phyloP scores from a whole-genome alignment of 1,284 basidiomycete genomes.

The Takashimella koratensis region DNA sequence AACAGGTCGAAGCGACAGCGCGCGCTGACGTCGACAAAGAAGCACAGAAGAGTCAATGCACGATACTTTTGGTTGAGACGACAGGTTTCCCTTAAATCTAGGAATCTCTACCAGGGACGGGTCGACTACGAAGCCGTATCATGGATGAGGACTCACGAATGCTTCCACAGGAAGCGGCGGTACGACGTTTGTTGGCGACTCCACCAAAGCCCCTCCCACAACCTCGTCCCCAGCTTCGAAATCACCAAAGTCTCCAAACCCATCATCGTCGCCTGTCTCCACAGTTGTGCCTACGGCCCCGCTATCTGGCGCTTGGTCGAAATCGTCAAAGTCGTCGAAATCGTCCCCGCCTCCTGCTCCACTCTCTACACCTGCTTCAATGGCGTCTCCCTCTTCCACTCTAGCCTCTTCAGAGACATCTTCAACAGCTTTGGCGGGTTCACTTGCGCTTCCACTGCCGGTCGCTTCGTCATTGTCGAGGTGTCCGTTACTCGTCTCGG shows the following conservation, averaged over 20 bases:
- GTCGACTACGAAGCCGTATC: no score
- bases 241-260: slow-evolving; percentile 67
- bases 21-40: slow-evolving; percentile 61
- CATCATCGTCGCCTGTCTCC: slow-evolving; percentile 35
- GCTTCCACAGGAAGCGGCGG: no score
- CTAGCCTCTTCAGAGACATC: neutral
- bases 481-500: neutral
- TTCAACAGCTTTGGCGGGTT: neutral
- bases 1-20: slow-evolving; percentile 62
- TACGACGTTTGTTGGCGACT: no score
- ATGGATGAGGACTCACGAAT: no score
- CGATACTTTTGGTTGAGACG: no score
- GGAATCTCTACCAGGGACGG: no score
- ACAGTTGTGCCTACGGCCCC: slow-evolving; percentile 14
- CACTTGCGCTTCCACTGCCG: neutral
- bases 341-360: no score
- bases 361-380: slow-evolving; percentile 2
- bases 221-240: slow-evolving; percentile 51
- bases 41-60: no score
- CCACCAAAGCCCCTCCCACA: slow-evolving; percentile 22
- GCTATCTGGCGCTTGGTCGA: slow-evolving; percentile 32
- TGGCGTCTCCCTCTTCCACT: neutral
- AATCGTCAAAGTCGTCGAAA: slow-evolving; percentile 65
- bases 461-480: neutral
- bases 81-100: no score